Percentiles rank a stretch among this genome's conserved stretches.
Evolutionary conservation across 495 filamentous ascomycete species (phyloP).

Genomic region (Penicillium steckii): DNA sequence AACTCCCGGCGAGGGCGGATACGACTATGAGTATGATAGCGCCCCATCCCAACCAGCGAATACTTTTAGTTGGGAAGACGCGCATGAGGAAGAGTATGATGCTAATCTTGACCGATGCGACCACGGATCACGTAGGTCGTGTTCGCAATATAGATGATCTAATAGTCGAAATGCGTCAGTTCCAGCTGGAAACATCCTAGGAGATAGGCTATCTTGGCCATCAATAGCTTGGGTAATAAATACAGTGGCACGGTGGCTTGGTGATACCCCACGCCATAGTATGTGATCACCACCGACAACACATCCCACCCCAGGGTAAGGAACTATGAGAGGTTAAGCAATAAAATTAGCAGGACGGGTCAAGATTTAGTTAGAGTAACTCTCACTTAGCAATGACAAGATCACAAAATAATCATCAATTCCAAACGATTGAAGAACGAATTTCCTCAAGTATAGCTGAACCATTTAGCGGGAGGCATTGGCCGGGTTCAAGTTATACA

Average conservation of each 20-base stretch:
- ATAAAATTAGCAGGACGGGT: not conserved
- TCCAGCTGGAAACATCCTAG: not conserved
- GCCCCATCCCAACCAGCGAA: conserved; percentile 5
- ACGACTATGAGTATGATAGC: conserved; percentile 12
- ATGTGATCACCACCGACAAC: not conserved
- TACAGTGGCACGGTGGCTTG: not conserved
- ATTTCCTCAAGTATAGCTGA: conserved; percentile 17
- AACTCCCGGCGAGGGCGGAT: conserved; percentile 16
- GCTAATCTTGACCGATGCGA: conserved; percentile 16
- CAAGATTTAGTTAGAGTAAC: not conserved
- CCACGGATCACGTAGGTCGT: conserved; percentile 18
- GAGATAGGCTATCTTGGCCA: not conserved
- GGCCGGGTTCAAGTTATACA: not conserved
- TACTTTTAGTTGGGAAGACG: conserved; percentile 12
- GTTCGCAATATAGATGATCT: conserved; percentile 15
- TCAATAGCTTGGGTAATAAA: not conserved
- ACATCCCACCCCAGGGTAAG: not conserved
- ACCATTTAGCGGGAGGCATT: not conserved
- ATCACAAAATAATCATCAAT: conserved; percentile 3
- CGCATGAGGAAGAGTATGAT: conserved; percentile 22
- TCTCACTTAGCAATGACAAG: not conserved
- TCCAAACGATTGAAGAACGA: conserved; percentile 10
- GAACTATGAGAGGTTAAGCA: not conserved
- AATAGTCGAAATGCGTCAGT: not conserved
- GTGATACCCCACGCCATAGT: conserved; percentile 5